Conservation (phyloP, 108 stramenopile species). For the Nitzschia sp. region DNA sequence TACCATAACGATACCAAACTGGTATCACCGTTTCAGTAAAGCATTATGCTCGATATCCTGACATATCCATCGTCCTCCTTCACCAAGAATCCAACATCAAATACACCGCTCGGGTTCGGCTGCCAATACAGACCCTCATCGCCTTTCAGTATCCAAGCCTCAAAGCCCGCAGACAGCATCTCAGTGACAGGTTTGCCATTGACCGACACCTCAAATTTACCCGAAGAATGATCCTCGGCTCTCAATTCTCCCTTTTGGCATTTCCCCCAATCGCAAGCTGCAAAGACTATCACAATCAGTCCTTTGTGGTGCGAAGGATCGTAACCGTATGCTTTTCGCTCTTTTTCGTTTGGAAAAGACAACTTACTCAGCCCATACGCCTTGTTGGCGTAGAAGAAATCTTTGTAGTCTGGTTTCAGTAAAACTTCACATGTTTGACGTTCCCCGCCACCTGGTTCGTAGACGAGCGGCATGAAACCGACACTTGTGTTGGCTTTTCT, state of each 20-base stretch:
- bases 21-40: too few relatives aligned
- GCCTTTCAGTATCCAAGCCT: constrained; percentile 9
- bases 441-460: constrained; percentile 1
- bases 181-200: constrained; percentile 5
- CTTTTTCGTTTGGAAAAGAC: constrained; percentile 44
- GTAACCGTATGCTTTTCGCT: constrained; percentile 25
- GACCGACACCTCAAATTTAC: constrained; percentile 19
- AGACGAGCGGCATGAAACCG: background rate
- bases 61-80: background rate
- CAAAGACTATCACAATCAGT: constrained; percentile 26
- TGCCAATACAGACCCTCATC: constrained; percentile 6
- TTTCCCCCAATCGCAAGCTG: constrained; percentile 33
- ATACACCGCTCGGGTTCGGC: background rate
- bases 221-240: constrained; percentile 9
- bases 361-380: constrained; percentile 29
- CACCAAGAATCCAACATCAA: background rate
- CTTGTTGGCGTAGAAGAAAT: constrained; percentile 32
- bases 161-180: background rate
- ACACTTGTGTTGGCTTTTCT: background rate
- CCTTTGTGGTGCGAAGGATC: constrained; percentile 28
- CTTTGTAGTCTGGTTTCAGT: constrained; percentile 47
- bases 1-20: too few relatives aligned
- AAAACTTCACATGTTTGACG: constrained; percentile 7
- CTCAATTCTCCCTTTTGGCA: constrained; percentile 22
- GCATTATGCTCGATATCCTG: constrained; percentile 7